Evolutionary conservation across 2,329 filamentous ascomycete species (phyloP), one percentile per base, ranked within the genome.

Genomic region (Polychaeton citri): DNA sequence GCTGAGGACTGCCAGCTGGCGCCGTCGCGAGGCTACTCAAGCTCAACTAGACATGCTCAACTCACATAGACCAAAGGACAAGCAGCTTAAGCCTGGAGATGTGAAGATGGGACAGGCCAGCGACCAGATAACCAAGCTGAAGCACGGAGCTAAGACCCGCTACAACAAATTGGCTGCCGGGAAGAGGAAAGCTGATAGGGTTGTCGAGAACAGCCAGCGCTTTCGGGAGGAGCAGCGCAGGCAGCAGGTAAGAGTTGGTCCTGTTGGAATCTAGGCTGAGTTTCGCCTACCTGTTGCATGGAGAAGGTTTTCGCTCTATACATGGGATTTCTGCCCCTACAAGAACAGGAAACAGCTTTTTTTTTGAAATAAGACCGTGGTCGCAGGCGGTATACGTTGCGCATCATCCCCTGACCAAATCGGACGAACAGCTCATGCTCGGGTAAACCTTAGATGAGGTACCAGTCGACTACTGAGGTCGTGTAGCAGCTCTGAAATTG

Each of bases 51-150:
- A 70, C 21, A 79, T 81, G 37, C 56, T 90, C 36, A 85, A 86
- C 51, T 80, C 75, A 50, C 50, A 78, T 3, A 66, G 78, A 6
- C 59, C 59, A 1, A 61, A 70, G 35, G 59, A 65, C n/a, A 62
- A 76, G 19, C 62, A 70, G 36, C 52, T 86, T 34, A 68, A 62
- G 2, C 47, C 59, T 0, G 60, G 62, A 0, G 69, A 76, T 19
- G 49, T 93, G 39, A 86, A 72, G 10, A 90, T 87, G 52, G 88
- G 88, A 6, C 76, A 75, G 53, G 87, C 86, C 4, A 71, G 71
- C 4, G 87, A 95, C 54, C 87, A 93, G 80, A 93, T 96, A 44
- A 92, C 84, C 6, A 92, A 93, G 58, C 54, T 94, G 42, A 88
- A 80, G 56, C 81, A 90, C 53, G 88, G 88, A 1, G 84, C 82